A percentile compares a stretch with the other conserved stretches of the same genome.
These are phyloP conservation scores for Boletus fagicola DNA, from an alignment of 768 basidiomycete species.

Conservation along the genomic window DNA sequence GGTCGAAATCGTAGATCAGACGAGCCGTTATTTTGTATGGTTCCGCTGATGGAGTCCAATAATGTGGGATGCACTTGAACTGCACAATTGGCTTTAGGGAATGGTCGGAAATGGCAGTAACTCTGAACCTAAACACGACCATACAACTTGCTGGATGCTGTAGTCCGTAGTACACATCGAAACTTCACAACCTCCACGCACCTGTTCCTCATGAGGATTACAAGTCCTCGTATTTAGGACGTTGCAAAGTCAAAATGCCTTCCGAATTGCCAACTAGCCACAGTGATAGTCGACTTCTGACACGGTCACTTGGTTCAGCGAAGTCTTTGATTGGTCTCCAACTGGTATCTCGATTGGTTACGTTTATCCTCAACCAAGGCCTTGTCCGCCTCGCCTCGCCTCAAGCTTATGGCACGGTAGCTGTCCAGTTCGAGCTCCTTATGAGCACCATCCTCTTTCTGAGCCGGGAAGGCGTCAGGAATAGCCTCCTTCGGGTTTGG, in stretches of 20 bases:
- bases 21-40: background rate
- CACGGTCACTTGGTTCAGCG: constrained; percentile 40
- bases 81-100: background rate
- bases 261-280: background rate
- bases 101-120: background rate
- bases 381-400: constrained; percentile 83
- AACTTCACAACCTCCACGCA: background rate
- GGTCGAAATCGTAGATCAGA: background rate
- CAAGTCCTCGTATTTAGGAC: constrained; percentile 4
- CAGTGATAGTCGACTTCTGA: constrained; percentile 20
- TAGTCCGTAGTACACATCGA: background rate
- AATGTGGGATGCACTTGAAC: background rate
- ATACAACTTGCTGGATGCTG: constrained; percentile 2
- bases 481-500: constrained; percentile 70
- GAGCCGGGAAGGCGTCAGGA: constrained; percentile 89
- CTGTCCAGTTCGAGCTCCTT: constrained; percentile 92
- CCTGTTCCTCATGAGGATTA: constrained; percentile 3
- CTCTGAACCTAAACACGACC: constrained; percentile 10
- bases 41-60: background rate
- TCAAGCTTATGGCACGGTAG: constrained; percentile 82
- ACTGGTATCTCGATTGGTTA: constrained; percentile 77
- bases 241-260: constrained; percentile 10
- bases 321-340: constrained; percentile 83
- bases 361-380: constrained; percentile 86
- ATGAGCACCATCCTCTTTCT: constrained; percentile 89